phyloP scores from a whole-genome alignment of 495 filamentous ascomycete genomes.

The Podospora fimiseda region DNA sequence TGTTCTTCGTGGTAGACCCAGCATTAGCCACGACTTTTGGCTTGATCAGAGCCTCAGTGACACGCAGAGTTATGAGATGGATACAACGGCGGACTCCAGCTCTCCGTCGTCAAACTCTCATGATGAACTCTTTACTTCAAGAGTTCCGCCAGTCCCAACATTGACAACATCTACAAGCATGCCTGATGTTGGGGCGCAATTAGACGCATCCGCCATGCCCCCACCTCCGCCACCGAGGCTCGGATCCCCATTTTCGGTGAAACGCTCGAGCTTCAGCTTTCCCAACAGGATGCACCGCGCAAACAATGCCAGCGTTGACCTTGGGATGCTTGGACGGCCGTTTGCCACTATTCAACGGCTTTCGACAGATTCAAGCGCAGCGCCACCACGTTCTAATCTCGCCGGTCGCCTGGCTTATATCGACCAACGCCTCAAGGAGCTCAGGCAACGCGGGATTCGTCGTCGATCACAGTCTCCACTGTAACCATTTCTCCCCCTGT shows the following conservation, averaged over 20 bases:
- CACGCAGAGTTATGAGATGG: constrained; percentile 2
- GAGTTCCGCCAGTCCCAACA: constrained; percentile 16
- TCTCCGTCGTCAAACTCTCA: constrained; percentile 18
- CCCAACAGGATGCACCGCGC: constrained; percentile 38
- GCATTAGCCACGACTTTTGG: constrained; percentile 33
- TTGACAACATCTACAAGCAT: constrained; percentile 17
- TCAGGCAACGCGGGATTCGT: constrained; percentile 34
- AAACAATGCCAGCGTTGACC: constrained; percentile 33
- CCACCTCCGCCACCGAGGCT: constrained; percentile 36
- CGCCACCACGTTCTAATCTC: constrained; percentile 30
- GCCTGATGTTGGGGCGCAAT: constrained; percentile 14
- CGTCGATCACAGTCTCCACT: constrained; percentile 37
- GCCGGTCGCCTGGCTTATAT: constrained; percentile 45
- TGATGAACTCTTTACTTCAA: constrained; percentile 28
- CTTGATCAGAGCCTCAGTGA: constrained; percentile 16
- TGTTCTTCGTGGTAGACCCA: constrained; percentile 34
- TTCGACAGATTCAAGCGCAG: constrained; percentile 20
- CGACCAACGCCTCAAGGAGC: constrained; percentile 46
- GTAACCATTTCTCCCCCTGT: constrained; percentile 24
- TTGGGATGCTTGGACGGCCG: constrained; percentile 38
- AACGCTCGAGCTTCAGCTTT: constrained; percentile 42
- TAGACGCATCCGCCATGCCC: constrained; percentile 20
- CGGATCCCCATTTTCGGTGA: constrained; percentile 45
- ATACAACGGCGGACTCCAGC: constrained; percentile 16
- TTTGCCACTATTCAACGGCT: constrained; percentile 40